Evolutionary conservation across 2,329 filamentous ascomycete species (phyloP).

Genomic region (Aspergillus niger): DNA sequence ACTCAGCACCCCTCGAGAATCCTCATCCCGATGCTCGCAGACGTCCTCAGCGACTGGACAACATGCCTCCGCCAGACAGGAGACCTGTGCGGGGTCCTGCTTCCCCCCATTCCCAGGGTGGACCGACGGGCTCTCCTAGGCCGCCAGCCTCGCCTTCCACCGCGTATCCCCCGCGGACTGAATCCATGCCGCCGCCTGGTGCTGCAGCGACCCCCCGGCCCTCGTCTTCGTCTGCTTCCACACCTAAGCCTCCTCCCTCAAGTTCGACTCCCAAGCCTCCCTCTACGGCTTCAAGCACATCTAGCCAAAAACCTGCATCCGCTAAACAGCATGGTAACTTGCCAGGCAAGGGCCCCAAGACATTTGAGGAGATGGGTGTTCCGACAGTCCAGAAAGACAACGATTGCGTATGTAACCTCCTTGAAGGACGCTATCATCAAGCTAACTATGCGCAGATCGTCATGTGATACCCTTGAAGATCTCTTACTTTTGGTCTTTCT

Average conservation of each 20-base stretch:
- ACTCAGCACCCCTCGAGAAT: slow-evolving; percentile 48
- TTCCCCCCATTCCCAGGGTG: slow-evolving; percentile 24
- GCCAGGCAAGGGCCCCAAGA: slow-evolving; percentile 78
- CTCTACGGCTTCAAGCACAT: slow-evolving; percentile 26
- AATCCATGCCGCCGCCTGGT: slow-evolving; percentile 32
- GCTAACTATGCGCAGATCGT: slow-evolving; percentile 36
- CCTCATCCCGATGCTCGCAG: slow-evolving; percentile 34
- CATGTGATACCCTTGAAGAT: slow-evolving; percentile 42
- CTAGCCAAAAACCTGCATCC: slow-evolving; percentile 39
- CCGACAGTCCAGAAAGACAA: slow-evolving; percentile 78
- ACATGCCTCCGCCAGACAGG: slow-evolving; percentile 30
- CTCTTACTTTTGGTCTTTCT: slow-evolving; percentile 15
- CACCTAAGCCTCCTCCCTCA: slow-evolving; percentile 38
- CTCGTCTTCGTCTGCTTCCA: slow-evolving; percentile 25
- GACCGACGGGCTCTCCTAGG: slow-evolving; percentile 29
- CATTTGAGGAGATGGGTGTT: slow-evolving; percentile 98
- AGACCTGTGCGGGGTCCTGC: slow-evolving; percentile 36
- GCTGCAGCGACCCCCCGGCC: slow-evolving; percentile 47
- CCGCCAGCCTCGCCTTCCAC: slow-evolving; percentile 33
- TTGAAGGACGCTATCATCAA: neutral
- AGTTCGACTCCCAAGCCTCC: slow-evolving; percentile 44
- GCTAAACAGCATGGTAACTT: slow-evolving; percentile 38
- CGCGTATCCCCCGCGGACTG: slow-evolving; percentile 36
- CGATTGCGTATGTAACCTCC: slow-evolving; percentile 72
- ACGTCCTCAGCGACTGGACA: slow-evolving; percentile 34